These are phyloP conservation scores for Daldinia concentrica DNA, from an alignment of 495 filamentous ascomycete genomes.

Conservation along the genomic window DNA sequence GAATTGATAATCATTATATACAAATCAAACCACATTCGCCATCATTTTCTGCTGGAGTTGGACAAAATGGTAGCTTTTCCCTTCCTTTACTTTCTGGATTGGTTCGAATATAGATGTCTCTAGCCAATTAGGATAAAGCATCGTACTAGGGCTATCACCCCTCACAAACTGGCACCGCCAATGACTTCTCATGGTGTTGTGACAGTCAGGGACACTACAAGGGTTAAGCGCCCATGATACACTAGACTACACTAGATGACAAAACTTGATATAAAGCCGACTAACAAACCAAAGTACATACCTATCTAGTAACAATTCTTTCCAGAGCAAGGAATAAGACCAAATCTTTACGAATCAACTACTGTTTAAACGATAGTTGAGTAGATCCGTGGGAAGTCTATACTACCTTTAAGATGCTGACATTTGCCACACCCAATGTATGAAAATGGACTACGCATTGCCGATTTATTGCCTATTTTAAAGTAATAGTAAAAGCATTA, in stretches of 20 bases:
- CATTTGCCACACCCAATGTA: no score
- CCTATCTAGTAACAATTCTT: no score
- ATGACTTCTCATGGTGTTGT: slow-evolving; percentile 1
- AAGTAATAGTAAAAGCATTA: no score
- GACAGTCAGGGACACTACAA: not conserved
- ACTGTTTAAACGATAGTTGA: no score
- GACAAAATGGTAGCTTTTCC: no score
- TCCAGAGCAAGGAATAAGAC: no score
- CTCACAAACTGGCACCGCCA: slow-evolving; percentile 6
- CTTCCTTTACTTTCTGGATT: slow-evolving; percentile 29
- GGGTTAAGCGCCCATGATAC: slow-evolving; percentile 32
- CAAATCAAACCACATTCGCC: slow-evolving; percentile 9
- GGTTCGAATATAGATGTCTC: slow-evolving; percentile 14
- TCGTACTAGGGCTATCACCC: slow-evolving; percentile 1
- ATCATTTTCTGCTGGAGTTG: slow-evolving; percentile 3
- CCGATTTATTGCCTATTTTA: no score
- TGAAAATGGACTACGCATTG: no score
- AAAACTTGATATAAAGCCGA: not conserved
- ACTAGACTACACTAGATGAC: not conserved
- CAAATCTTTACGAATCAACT: no score
- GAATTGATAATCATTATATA: slow-evolving; percentile 18
- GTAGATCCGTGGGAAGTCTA: no score
- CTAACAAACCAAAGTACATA: not conserved
- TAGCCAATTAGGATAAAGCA: slow-evolving; percentile 24
- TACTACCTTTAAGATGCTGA: no score